Conservation (phyloP, 768 basidiomycete species). For the Rhizopogon vesiculosus region DNA sequence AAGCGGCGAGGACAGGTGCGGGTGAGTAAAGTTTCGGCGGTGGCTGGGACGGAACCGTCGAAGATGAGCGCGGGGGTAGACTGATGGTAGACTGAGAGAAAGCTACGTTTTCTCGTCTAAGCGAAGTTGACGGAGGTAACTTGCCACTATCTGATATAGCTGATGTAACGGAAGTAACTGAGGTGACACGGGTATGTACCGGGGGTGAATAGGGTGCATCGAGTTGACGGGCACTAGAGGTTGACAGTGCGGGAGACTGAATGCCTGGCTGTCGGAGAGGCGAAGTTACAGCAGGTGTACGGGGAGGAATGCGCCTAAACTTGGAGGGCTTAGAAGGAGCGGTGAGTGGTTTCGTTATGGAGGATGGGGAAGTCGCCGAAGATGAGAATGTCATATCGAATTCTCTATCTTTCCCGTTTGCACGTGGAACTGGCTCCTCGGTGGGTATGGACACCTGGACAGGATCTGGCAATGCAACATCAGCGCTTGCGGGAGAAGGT, state of each 20-base stretch:
- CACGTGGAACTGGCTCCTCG: conserved; percentile 1
- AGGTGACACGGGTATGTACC: conserved; percentile 25
- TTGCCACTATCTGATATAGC: not conserved
- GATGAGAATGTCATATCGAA: not conserved
- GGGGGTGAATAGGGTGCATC: conserved; percentile 26
- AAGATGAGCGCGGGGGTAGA: conserved; percentile 7
- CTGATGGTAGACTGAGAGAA: conserved; percentile 2
- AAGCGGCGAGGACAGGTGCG: not conserved
- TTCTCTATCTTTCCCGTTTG: conserved; percentile 9
- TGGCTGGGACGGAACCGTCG: conserved; percentile 8
- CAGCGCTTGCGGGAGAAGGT: not conserved
- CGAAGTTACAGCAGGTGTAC: conserved; percentile 20
- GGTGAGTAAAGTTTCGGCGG: conserved; percentile 10
- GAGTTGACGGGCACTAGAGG: conserved; percentile 19
- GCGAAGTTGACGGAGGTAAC: not conserved
- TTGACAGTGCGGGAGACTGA: conserved; percentile 13
- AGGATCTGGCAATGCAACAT: not conserved
- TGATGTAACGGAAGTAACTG: conserved; percentile 18
- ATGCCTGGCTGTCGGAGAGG: conserved; percentile 28
- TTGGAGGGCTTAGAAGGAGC: conserved; percentile 32
- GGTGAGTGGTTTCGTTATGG: conserved; percentile 4
- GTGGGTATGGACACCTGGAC: not conserved
- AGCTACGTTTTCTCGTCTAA: not conserved
- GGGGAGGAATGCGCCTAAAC: conserved; percentile 47
- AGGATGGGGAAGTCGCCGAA: conserved; percentile 8